Conservation (phyloP, 139 green algal species). For the Chlorella sp. region DNA sequence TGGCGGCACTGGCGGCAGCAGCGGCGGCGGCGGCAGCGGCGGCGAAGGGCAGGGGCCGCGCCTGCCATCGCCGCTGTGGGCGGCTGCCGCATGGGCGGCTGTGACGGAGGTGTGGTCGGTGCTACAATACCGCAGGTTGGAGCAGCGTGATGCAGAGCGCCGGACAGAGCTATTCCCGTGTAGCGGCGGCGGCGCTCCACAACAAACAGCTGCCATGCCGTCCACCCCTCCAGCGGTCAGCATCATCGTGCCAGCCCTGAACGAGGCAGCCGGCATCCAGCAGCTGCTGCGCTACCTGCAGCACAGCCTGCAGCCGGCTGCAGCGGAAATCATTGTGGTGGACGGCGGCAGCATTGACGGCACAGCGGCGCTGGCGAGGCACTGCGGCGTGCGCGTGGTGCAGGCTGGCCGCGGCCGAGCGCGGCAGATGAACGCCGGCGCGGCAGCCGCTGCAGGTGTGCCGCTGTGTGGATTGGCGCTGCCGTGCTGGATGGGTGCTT, state of each 20-base stretch:
- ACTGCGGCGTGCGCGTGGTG: conserved; percentile 23
- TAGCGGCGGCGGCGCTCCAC: not conserved
- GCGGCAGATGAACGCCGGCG: conserved; percentile 83
- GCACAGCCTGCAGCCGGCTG: conserved; percentile 44
- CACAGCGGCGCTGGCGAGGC: conserved; percentile 49
- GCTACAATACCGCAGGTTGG: conserved; percentile 1
- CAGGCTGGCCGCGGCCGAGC: conserved; percentile 49
- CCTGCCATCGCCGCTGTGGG: not conserved
- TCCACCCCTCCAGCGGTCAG: conserved; percentile 2
- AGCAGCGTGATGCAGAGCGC: not conserved
- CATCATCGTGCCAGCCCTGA: conserved; percentile 65
- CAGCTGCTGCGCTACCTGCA: conserved; percentile 47
- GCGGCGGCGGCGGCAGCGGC: not conserved
- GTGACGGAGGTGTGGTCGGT: not conserved
- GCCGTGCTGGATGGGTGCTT: no score
- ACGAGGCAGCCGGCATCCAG: conserved; percentile 62
- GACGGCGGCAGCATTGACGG: conserved; percentile 77
- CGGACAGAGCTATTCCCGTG: not conserved
- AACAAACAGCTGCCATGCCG: no score
- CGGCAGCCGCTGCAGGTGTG: conserved; percentile 44
- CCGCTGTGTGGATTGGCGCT: conserved; percentile 1
- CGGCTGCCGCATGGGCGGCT: not conserved
- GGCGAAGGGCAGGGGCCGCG: not conserved
- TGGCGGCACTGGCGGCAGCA: not conserved
- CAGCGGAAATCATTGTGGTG: conserved; percentile 79